phyloP scores from a whole-genome alignment of 2,329 filamentous ascomycete genomes.

The Diaporthe helianthi region DNA sequence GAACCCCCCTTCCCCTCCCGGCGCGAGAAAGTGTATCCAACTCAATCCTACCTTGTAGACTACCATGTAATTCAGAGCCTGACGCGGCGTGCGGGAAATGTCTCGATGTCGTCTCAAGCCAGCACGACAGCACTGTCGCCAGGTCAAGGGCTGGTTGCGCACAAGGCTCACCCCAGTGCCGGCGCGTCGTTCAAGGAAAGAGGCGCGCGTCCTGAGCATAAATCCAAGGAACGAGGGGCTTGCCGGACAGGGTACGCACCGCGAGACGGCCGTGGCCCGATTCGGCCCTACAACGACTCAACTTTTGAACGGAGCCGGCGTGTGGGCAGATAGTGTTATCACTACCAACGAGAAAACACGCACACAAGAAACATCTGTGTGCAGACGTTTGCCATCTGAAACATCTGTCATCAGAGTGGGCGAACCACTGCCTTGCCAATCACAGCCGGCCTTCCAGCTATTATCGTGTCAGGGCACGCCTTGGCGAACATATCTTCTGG shows the following conservation, averaged over 20 bases:
- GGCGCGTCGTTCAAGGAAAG: neutral
- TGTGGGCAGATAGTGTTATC: neutral
- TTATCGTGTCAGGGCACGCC: slow-evolving; percentile 16
- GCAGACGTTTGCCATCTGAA: neutral
- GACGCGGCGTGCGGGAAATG: neutral
- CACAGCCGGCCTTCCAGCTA: neutral
- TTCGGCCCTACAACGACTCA: slow-evolving; percentile 2
- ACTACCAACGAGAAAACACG: neutral
- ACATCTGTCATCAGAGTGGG: neutral
- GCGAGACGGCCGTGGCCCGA: neutral
- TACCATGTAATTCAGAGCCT: slow-evolving; percentile 2
- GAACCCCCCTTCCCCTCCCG: slow-evolving; percentile 16
- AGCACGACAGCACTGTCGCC: too few relatives aligned
- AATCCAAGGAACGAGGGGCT: neutral
- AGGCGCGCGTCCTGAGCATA: neutral
- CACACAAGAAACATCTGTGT: neutral
- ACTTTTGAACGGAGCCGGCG: neutral
- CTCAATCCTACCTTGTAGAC: neutral
- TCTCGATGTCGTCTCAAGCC: neutral
- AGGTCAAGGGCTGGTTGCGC: neutral
- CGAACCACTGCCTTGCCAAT: slow-evolving; percentile 16
- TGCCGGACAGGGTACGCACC: neutral
- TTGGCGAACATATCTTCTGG: slow-evolving; percentile 13
- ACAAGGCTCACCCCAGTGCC: slow-evolving; percentile 11
- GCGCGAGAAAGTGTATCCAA: neutral